These are phyloP conservation scores for Blastobotrys mokoenaii DNA, from an alignment of 805 yeast species.

Conservation along the genomic window DNA sequence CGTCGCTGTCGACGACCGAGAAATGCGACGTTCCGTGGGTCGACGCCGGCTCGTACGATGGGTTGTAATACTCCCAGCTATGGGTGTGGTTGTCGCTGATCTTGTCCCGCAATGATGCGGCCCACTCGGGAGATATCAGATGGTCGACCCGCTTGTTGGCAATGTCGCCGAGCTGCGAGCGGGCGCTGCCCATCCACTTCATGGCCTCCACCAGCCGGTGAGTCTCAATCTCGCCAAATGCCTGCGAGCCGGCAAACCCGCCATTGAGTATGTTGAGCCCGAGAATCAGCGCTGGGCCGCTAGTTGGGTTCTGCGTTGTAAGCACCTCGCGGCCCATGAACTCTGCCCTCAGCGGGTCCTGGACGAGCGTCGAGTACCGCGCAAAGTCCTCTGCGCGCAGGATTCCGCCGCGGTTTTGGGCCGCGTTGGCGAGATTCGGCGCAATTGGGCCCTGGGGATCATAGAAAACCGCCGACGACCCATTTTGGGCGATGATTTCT, in stretches of 20 bases:
- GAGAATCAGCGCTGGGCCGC: conserved; percentile 74
- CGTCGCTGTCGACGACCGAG: conserved; percentile 62
- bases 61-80: conserved; percentile 66
- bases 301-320: conserved; percentile 64
- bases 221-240: conserved; percentile 39
- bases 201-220: conserved; percentile 75
- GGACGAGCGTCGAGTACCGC: conserved; percentile 45
- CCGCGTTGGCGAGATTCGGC: conserved; percentile 42
- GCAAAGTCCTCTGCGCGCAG: conserved; percentile 57
- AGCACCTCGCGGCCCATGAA: conserved; percentile 39
- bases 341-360: conserved; percentile 34
- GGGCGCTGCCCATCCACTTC: conserved; percentile 88
- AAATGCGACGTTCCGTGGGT: conserved; percentile 90
- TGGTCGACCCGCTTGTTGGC: conserved; percentile 32
- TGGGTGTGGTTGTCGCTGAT: conserved; percentile 53
- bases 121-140: conserved; percentile 51
- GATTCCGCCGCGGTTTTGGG: conserved; percentile 57
- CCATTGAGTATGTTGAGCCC: conserved; percentile 51
- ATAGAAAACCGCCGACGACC: conserved; percentile 69
- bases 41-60: conserved; percentile 67
- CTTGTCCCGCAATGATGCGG: conserved; percentile 37
- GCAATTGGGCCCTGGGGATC: conserved; percentile 77
- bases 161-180: conserved; percentile 80
- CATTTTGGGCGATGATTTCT: conserved; percentile 61
- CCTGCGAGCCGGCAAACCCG: conserved; percentile 25